A percentile compares a stretch with the other conserved stretches of the same genome.
These are phyloP conservation scores for Eucalyptus pauciflora DNA, from an alignment of 345 rosid genomes.

Conservation along the genomic window DNA sequence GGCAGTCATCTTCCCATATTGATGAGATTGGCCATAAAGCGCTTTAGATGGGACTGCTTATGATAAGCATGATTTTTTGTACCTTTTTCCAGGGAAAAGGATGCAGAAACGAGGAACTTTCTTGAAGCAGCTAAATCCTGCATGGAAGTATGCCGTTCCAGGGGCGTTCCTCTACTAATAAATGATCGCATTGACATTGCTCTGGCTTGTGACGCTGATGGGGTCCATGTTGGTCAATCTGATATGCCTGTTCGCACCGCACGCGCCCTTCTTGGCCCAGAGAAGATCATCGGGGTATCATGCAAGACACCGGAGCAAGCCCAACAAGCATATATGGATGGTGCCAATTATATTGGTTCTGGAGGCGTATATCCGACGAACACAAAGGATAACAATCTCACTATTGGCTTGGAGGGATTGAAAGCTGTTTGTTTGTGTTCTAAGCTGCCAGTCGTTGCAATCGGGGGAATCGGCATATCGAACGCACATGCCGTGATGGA, in stretches of 20 bases:
- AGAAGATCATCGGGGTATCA: conserved; percentile 78
- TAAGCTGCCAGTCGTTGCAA: conserved; percentile 80
- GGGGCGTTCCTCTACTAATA: conserved; percentile 58
- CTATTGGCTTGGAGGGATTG: conserved; percentile 80
- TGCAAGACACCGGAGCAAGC: conserved; percentile 89
- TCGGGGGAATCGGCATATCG: conserved; percentile 68
- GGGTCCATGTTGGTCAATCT: conserved; percentile 86
- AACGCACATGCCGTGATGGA: conserved; percentile 51
- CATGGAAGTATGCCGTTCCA: conserved; percentile 37
- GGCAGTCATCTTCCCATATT: neutral
- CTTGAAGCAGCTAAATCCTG: conserved; percentile 68
- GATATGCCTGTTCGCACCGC: conserved; percentile 60
- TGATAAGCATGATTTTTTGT: neutral
- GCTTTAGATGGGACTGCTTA: neutral
- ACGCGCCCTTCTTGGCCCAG: conserved; percentile 76
- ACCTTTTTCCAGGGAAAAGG: conserved; percentile 51
- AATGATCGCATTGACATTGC: conserved; percentile 86
- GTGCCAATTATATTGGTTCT: conserved; percentile 89
- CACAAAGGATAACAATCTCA: conserved; percentile 65
- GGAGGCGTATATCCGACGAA: conserved; percentile 80
- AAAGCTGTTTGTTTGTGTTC: conserved; percentile 63
- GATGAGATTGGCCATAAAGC: neutral
- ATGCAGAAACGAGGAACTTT: conserved; percentile 50
- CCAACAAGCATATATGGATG: conserved; percentile 71
- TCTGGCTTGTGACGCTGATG: conserved; percentile 79